Evolutionary conservation across 2,329 filamentous ascomycete species (phyloP).

Genomic region (Fusarium chlamydosporum): DNA sequence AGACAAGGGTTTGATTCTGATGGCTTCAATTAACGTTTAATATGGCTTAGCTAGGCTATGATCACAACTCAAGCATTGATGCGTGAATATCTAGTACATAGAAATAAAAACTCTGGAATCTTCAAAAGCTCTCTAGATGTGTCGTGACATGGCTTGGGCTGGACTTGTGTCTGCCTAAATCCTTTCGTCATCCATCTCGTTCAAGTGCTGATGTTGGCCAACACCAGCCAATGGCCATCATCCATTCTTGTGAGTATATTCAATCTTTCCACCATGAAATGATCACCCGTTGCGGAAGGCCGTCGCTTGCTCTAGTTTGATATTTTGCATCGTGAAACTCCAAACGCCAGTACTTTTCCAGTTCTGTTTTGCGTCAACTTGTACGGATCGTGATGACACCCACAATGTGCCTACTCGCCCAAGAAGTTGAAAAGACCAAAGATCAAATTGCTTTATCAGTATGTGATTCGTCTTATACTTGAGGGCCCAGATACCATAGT

Average conservation of each 20-base stretch:
- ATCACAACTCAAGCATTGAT: background rate
- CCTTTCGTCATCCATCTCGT: slow-evolving; percentile 6
- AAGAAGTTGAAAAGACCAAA: slow-evolving; percentile 7
- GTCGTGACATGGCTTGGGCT: background rate
- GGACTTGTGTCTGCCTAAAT: slow-evolving; percentile 16
- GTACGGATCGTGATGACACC: background rate
- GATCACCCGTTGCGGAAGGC: slow-evolving; percentile 16
- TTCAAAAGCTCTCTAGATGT: background rate
- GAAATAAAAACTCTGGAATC: background rate
- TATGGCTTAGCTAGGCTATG: slow-evolving; percentile 7
- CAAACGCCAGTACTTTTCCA: slow-evolving; percentile 42
- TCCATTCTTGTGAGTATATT: slow-evolving; percentile 15
- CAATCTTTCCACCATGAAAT: slow-evolving; percentile 25
- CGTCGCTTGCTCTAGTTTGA: slow-evolving; percentile 18
- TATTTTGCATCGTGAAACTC: slow-evolving; percentile 43
- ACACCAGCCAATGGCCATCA: slow-evolving; percentile 38
- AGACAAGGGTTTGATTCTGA: slow-evolving; percentile 20
- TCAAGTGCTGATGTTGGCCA: slow-evolving; percentile 29
- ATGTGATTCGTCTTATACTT: slow-evolving; percentile 3
- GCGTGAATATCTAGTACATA: background rate
- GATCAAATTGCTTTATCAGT: slow-evolving; percentile 2
- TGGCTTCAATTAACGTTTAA: slow-evolving; percentile 14
- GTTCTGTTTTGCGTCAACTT: slow-evolving; percentile 10
- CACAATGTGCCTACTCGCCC: slow-evolving; percentile 1
- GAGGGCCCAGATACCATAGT: background rate